These are phyloP conservation scores for Amanita jacksonii DNA, from an alignment of 768 basidiomycete species.

Conservation along the genomic window DNA sequence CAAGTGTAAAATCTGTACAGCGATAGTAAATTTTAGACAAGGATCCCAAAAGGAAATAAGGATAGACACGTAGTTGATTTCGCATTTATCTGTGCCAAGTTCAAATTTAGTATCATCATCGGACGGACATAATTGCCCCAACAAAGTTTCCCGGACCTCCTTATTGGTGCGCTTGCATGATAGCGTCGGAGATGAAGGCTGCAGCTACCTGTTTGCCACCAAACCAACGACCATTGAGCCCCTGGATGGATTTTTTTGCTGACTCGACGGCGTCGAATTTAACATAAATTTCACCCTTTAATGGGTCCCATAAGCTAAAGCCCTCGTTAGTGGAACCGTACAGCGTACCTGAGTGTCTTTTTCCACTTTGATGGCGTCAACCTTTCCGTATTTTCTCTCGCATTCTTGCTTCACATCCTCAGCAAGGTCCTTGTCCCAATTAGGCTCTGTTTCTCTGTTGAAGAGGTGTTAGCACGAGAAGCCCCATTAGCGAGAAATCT, in stretches of 20 bases:
- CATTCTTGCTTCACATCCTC: slow-evolving; percentile 96
- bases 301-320: slow-evolving; percentile 10
- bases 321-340: neutral
- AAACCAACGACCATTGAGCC: slow-evolving; percentile 95
- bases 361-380: slow-evolving; percentile 85
- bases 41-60: slow-evolving; percentile 19
- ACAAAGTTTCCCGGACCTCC: slow-evolving; percentile 13
- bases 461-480: slow-evolving; percentile 1
- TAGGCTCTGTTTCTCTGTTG: slow-evolving; percentile 81
- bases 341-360: slow-evolving; percentile 77
- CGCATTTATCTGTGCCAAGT: slow-evolving; percentile 21
- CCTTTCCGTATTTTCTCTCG: slow-evolving; percentile 81
- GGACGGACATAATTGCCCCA: slow-evolving; percentile 9
- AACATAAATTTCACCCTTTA: slow-evolving; percentile 92
- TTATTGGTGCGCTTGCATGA: slow-evolving; percentile 87
- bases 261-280: slow-evolving; percentile 76
- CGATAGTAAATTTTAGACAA: slow-evolving; percentile 20
- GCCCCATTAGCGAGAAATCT: slow-evolving; percentile 18
- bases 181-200: slow-evolving; percentile 83
- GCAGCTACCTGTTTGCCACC: slow-evolving; percentile 86
- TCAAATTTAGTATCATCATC: slow-evolving; percentile 23
- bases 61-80: slow-evolving; percentile 24
- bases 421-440: slow-evolving; percentile 95
- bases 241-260: slow-evolving; percentile 78
- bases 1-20: slow-evolving; percentile 21